Base-by-base conservation (phyloP, 306 rosid genomes). In the Alnus rubra region DNA sequence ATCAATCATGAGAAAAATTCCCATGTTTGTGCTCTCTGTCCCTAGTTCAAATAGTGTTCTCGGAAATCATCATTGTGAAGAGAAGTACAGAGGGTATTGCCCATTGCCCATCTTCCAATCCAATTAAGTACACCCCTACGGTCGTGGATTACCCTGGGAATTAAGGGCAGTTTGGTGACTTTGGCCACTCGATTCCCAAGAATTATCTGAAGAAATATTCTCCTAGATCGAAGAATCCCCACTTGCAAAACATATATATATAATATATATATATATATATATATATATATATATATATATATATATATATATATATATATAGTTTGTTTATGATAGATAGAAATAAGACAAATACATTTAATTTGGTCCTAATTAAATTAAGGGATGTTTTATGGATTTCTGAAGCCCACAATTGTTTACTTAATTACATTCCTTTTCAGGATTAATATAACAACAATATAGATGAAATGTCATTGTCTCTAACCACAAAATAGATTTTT, bases 391-490 rank as follows among this genome's bases (percentile, higher is more conserved):
- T 56, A 14, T 51, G 52, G 13, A 14, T 49, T 76, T 37, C 60
- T 39, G 39, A 63, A 33, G 60, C 19, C n/a, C 54, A 23, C 67
- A 67, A 71, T 62, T 4, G 45, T 7, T 15, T 48, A 28, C n/a
- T 59, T 35, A 37, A 37, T 37, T 23, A 18, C 65, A 37, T 72
- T 28, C 9, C 53, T 39, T 77, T 80, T 73, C 50, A 35, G 52
- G 54, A 44, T 33, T 73, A 48, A 42, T 31, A 33, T 55, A 14
- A 39, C 71, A 39, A 15, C 19, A 84, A 13, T 81, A 60, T 59
- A 63, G 91, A 81, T 90, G 90, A 80, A 73, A 80, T 80, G 91
- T 92, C 93, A 85, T 76, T 82, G n/a, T 84, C 82, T 69, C 78
- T 11, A 77, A 77, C 83, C 76, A 75, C 74, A 78, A 69, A 74